These are phyloP conservation scores for Naganishia cerealis DNA, from an alignment of 1,284 basidiomycete genomes.

Conservation along the genomic window DNA sequence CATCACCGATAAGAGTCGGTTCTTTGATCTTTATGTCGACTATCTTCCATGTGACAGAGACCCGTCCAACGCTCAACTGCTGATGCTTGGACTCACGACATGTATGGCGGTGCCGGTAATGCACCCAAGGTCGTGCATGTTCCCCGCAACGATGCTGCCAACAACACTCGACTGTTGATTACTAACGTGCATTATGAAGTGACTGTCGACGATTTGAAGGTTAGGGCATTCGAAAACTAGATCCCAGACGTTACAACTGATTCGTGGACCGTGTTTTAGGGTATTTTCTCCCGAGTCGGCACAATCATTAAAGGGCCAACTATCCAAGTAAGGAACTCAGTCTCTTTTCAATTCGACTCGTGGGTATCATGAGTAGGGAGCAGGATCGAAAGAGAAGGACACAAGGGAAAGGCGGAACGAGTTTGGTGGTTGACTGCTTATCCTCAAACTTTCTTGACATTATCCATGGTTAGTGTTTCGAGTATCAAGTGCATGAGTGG, in stretches of 20 bases:
- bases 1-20: background rate
- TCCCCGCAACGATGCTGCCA: slow-evolving; percentile 38
- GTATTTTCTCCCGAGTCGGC: slow-evolving; percentile 88
- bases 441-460: slow-evolving; percentile 62
- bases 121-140: slow-evolving; percentile 46
- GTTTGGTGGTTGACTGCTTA: slow-evolving; percentile 41
- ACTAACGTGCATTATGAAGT: slow-evolving; percentile 93
- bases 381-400: slow-evolving; percentile 4
- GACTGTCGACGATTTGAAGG: slow-evolving; percentile 80
- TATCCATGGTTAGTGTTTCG: slow-evolving; percentile 56
- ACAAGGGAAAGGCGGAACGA: slow-evolving; percentile 31
- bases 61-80: slow-evolving; percentile 51
- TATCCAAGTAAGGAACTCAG: slow-evolving; percentile 71
- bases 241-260: slow-evolving; percentile 14
- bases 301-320: slow-evolving; percentile 84
- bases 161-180: slow-evolving; percentile 69
- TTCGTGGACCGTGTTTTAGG: slow-evolving; percentile 56
- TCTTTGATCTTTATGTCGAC: background rate
- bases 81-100: slow-evolving; percentile 54
- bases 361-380: slow-evolving; percentile 16
- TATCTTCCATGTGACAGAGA: slow-evolving; percentile 40
- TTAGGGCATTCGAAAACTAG: slow-evolving; percentile 55
- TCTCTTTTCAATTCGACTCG: slow-evolving; percentile 40
- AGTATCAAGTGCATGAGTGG: background rate
- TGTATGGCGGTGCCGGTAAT: slow-evolving; percentile 47